Conservation (phyloP, 2,329 filamentous ascomycete species). For the Fusarium equiseti region DNA sequence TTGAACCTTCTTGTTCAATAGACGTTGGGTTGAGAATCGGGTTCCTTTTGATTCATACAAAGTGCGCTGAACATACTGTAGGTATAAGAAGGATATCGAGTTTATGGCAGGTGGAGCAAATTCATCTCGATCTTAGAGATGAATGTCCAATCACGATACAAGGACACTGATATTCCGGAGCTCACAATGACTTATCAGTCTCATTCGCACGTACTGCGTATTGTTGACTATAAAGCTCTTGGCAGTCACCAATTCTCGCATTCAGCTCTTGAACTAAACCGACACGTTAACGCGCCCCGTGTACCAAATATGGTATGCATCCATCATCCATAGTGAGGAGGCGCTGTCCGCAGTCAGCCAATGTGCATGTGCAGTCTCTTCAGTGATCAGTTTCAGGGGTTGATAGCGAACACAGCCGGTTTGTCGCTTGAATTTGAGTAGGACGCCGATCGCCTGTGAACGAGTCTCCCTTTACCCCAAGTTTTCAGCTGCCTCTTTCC, state of each 20-base stretch:
- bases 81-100: neutral
- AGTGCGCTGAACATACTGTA: neutral
- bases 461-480: neutral
- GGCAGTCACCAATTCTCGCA: neutral
- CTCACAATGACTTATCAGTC: neutral
- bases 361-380: slow-evolving; percentile 3
- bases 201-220: neutral
- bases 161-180: neutral
- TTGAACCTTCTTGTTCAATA: neutral
- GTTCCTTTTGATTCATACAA: neutral
- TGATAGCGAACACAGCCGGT: neutral
- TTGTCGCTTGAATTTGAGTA: slow-evolving; percentile 3
- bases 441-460: slow-evolving; percentile 9
- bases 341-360: slow-evolving; percentile 2
- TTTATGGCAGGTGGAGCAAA: neutral
- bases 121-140: neutral
- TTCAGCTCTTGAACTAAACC: neutral
- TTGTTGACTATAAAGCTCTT: slow-evolving; percentile 3
- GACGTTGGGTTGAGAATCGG: neutral
- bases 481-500: neutral
- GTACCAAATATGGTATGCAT: slow-evolving; percentile 1
- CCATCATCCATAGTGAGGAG: slow-evolving; percentile 2
- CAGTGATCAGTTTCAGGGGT: slow-evolving; percentile 4
- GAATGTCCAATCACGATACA: slow-evolving; percentile 17
- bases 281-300: slow-evolving; percentile 7